Conservation (phyloP, 1,284 basidiomycete genomes). For the Apiotrichum montevideense region DNA sequence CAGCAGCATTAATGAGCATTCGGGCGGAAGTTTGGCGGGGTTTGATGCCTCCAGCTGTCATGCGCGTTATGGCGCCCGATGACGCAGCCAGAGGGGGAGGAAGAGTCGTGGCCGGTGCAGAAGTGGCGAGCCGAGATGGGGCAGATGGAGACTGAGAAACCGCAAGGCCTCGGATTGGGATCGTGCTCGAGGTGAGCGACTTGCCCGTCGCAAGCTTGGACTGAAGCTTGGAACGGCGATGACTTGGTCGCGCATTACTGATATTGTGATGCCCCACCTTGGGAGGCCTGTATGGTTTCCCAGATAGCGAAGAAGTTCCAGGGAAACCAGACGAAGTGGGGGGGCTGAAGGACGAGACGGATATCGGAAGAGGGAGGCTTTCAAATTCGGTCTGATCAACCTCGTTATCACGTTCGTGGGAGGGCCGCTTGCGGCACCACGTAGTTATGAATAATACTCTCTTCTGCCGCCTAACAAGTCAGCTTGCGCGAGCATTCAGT, state of each 20-base stretch:
- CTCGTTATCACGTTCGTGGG: constrained; percentile 8
- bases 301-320: constrained; percentile 7
- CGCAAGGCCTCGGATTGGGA: constrained; percentile 36
- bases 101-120: constrained; percentile 20
- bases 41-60: constrained; percentile 35
- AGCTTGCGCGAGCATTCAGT: background rate
- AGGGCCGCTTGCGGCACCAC: constrained; percentile 67
- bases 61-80: constrained; percentile 18
- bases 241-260: constrained; percentile 18
- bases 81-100: constrained; percentile 13
- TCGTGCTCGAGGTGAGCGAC: constrained; percentile 27
- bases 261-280: constrained; percentile 16
- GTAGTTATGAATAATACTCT: constrained; percentile 87
- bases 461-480: constrained; percentile 55
- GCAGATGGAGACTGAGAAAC: background rate
- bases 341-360: constrained; percentile 23
- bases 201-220: constrained; percentile 14
- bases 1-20: constrained; percentile 29
- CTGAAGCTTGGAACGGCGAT: constrained; percentile 22
- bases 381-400: constrained; percentile 14
- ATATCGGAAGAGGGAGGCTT: constrained; percentile 32
- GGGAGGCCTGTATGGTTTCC: constrained; percentile 9
- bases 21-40: constrained; percentile 37
- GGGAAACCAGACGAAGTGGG: constrained; percentile 14
- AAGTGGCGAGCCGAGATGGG: constrained; percentile 20